phyloP scores from a whole-genome alignment of 441 rosid species.

The Erodium texanum region DNA sequence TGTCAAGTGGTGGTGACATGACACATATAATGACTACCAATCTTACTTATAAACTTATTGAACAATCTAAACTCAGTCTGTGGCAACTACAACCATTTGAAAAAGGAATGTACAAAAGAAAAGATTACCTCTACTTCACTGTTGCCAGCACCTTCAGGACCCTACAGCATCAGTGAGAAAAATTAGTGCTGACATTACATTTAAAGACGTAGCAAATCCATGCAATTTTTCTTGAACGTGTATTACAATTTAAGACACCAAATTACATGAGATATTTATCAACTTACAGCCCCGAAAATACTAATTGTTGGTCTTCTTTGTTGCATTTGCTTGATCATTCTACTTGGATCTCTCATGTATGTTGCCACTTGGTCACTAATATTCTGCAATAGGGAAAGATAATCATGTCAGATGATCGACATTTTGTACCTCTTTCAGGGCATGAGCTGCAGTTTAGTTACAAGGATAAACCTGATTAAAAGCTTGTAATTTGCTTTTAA shows the following conservation, averaged over 20 bases:
- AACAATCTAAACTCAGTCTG: too few species aligned
- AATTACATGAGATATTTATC: not conserved
- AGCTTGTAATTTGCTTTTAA: slow-evolving; percentile 73
- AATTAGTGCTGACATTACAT: slow-evolving; percentile 21
- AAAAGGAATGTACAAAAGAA: not conserved
- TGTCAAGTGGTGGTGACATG: too few species aligned
- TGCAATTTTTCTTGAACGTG: slow-evolving; percentile 4
- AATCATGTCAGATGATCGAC: slow-evolving; percentile 17
- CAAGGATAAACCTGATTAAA: slow-evolving; percentile 73
- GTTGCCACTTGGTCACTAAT: slow-evolving; percentile 84
- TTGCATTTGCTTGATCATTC: slow-evolving; percentile 94
- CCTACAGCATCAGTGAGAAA: slow-evolving; percentile 22
- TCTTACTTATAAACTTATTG: too few species aligned
- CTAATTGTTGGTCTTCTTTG: slow-evolving; percentile 54
- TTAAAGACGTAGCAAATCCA: not conserved
- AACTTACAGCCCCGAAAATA: slow-evolving; percentile 67
- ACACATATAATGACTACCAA: too few species aligned
- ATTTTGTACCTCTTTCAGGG: not conserved
- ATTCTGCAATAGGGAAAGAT: slow-evolving; percentile 38
- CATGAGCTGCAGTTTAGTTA: slow-evolving; percentile 7
- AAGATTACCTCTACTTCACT: slow-evolving; percentile 40
- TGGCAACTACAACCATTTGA: not conserved
- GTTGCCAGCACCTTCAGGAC: slow-evolving; percentile 24
- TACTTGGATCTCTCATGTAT: slow-evolving; percentile 91
- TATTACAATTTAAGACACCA: not conserved